Conservation (phyloP, 2,329 filamentous ascomycete species). For the Lasiodiplodia citricola region DNA sequence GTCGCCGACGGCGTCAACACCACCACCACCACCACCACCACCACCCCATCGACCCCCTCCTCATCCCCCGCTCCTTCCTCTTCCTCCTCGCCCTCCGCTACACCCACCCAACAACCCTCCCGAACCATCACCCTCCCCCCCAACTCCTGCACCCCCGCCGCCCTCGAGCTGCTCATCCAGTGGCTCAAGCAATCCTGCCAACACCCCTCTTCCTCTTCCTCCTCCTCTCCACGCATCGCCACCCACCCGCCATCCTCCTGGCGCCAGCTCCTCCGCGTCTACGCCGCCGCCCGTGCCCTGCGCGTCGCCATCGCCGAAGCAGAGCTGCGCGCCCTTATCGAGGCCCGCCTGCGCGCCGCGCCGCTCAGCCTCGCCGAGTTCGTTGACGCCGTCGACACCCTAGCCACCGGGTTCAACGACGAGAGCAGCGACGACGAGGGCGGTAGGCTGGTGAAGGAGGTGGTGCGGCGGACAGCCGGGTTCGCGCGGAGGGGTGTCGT, state of each 20-base stretch:
- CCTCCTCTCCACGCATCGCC: neutral
- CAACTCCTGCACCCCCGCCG: neutral
- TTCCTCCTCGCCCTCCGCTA: neutral
- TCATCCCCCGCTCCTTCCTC: neutral
- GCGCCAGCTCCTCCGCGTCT: neutral
- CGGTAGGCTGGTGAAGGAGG: neutral
- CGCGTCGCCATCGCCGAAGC: neutral
- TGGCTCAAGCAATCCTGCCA: slow-evolving; percentile 1
- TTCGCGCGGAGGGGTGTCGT: neutral
- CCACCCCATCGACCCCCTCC: neutral
- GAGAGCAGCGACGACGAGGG: neutral
- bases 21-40: neutral
- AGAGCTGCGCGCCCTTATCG: neutral
- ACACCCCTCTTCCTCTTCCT: too few species aligned
- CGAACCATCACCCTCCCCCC: slow-evolving; percentile 6
- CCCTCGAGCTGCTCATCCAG: neutral
- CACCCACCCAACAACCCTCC: neutral
- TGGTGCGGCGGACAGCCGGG: neutral
- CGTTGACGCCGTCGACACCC: neutral
- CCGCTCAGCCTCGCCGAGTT: neutral
- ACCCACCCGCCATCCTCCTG: neutral
- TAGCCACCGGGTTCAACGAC: neutral
- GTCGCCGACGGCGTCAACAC: neutral
- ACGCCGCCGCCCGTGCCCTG: neutral
- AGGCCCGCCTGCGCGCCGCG: neutral